Percentiles rank a stretch among this genome's conserved stretches.
Conservation (phyloP, 768 basidiomycete genomes). For the Cystofilobasidium macerans region DNA sequence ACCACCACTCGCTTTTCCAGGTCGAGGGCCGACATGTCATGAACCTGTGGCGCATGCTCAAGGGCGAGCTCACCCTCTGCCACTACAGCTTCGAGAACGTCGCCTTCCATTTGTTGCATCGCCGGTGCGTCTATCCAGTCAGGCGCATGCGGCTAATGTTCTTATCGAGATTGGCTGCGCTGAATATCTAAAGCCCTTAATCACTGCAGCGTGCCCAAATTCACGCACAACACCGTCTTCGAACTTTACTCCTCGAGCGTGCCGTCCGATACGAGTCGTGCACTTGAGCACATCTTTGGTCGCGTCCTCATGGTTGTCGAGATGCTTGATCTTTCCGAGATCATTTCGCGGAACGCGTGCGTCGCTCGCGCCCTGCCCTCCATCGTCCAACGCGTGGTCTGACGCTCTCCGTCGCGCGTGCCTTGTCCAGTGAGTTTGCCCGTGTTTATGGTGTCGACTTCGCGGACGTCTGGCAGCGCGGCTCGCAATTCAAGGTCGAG, state of each 20-base stretch:
- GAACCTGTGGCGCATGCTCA: slow-evolving; percentile 86
- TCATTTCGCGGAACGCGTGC: slow-evolving; percentile 82
- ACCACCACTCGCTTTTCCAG: slow-evolving; percentile 67
- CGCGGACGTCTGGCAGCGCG: slow-evolving; percentile 83
- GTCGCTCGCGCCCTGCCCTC: slow-evolving; percentile 30
- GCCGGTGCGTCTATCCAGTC: slow-evolving; percentile 47
- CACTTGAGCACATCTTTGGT: slow-evolving; percentile 54
- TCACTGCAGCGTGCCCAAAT: slow-evolving; percentile 58
- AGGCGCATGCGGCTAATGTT: background rate
- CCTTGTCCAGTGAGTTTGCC: slow-evolving; percentile 68
- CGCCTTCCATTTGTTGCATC: slow-evolving; percentile 63
- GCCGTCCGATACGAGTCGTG: slow-evolving; percentile 48
- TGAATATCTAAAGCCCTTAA: background rate
- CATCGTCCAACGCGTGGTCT: background rate
- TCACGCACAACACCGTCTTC: slow-evolving; percentile 52
- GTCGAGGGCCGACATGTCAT: slow-evolving; percentile 80
- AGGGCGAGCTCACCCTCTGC: slow-evolving; percentile 63
- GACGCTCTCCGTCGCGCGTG: background rate
- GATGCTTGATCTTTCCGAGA: slow-evolving; percentile 67
- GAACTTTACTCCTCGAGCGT: slow-evolving; percentile 55
- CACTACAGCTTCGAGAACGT: slow-evolving; percentile 85
- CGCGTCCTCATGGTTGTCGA: slow-evolving; percentile 62
- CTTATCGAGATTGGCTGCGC: background rate
- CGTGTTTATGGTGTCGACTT: slow-evolving; percentile 97
- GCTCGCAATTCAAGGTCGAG: slow-evolving; percentile 98